Conservation (phyloP, 176 grass and related monocot species). For the Raddia guianensis region DNA sequence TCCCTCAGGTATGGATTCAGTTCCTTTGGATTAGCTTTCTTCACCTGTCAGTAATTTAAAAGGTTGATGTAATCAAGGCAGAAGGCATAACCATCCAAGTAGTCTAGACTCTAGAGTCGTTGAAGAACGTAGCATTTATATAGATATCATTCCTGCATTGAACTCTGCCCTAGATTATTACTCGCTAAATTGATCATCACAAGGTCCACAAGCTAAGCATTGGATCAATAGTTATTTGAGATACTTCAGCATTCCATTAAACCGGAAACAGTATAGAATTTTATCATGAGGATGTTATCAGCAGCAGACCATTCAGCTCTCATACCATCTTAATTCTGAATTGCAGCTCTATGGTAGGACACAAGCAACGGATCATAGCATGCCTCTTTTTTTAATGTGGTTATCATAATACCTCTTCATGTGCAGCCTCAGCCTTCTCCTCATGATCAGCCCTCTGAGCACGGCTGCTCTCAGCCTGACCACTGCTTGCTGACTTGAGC, state of each 20-base stretch:
- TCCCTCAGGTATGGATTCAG: conserved; percentile 83
- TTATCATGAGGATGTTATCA: background rate
- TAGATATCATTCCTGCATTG: background rate
- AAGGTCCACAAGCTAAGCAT: background rate
- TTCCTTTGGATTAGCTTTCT: conserved; percentile 63
- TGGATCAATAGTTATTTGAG: background rate
- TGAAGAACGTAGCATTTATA: background rate
- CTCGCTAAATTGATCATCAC: background rate
- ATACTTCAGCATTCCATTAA: background rate
- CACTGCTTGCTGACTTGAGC: conserved; percentile 64
- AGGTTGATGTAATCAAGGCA: background rate
- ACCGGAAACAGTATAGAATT: background rate
- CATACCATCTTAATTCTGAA: background rate
- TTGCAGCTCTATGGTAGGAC: conserved; percentile 1
- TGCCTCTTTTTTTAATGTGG: background rate
- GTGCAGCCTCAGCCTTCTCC: conserved; percentile 29
- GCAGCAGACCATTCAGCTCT: background rate
- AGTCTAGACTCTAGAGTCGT: background rate
- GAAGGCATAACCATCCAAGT: background rate
- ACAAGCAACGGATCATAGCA: background rate
- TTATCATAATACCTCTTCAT: conserved; percentile 63
- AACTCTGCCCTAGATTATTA: background rate
- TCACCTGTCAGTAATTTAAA: conserved; percentile 45
- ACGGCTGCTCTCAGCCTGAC: conserved; percentile 37
- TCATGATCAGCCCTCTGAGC: conserved; percentile 34